phyloP scores from a whole-genome alignment of 1,284 basidiomycete genomes.

The Ustilago nuda region DNA sequence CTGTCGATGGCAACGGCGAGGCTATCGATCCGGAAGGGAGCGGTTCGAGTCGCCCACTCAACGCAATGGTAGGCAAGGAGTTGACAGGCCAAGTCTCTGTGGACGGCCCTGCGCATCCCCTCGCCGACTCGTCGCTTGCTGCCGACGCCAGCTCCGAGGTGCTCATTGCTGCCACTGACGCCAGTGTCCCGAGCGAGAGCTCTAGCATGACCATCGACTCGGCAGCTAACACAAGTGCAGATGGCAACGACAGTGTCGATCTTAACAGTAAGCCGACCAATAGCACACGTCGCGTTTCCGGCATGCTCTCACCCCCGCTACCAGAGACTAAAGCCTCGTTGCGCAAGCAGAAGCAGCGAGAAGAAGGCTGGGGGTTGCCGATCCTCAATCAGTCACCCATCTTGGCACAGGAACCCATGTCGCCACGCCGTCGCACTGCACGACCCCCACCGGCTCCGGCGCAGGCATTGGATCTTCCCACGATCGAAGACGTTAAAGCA shows the following conservation, averaged over 20 bases:
- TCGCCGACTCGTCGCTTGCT: conserved; percentile 30
- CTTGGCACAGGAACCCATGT: conserved; percentile 8
- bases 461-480: conserved; percentile 62
- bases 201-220: background rate
- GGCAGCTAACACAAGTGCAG: background rate
- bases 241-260: conserved; percentile 14
- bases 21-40: conserved; percentile 44
- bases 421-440: conserved; percentile 17
- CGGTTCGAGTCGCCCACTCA: conserved; percentile 14
- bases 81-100: conserved; percentile 26
- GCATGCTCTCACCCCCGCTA: conserved; percentile 39
- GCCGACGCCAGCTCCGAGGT: conserved; percentile 34
- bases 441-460: conserved; percentile 56
- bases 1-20: conserved; percentile 51
- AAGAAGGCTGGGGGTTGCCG: conserved; percentile 46
- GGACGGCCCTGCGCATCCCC: conserved; percentile 43
- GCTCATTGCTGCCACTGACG: conserved; percentile 33
- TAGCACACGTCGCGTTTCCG: conserved; percentile 32
- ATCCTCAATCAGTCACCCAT: conserved; percentile 15
- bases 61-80: conserved; percentile 29
- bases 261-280: conserved; percentile 37
- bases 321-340: conserved; percentile 53
- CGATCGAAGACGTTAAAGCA: conserved; percentile 66
- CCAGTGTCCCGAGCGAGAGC: conserved; percentile 1
- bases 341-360: conserved; percentile 59